A percentile compares a stretch with the other conserved stretches of the same genome.
Conservation (phyloP, 306 rosid genomes). For the Astragalus glycyphyllos region DNA sequence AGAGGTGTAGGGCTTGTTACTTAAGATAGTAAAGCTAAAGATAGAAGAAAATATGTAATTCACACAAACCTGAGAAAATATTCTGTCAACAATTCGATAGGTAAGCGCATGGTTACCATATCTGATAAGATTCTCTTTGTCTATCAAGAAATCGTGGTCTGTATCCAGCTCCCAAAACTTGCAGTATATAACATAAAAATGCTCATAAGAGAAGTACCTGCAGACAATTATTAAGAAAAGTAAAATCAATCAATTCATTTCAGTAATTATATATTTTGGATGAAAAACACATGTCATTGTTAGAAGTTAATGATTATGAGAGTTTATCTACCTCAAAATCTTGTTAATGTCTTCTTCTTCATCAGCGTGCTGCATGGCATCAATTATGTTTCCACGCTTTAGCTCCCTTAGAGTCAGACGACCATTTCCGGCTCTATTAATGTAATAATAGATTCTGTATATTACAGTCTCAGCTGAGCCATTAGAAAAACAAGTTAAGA, state of each 20-base stretch:
- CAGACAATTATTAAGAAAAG: constrained; percentile 34
- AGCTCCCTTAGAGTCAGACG: constrained; percentile 89
- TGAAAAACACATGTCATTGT: background rate
- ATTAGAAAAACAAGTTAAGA: constrained; percentile 53
- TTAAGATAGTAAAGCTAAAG: constrained; percentile 20
- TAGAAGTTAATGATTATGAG: constrained; percentile 22
- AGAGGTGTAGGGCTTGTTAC: constrained; percentile 1
- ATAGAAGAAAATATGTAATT: constrained; percentile 36
- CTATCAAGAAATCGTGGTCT: constrained; percentile 97
- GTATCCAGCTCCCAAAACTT: constrained; percentile 99
- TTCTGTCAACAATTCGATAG: constrained; percentile 97
- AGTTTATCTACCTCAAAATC: constrained; percentile 80
- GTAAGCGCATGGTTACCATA: constrained; percentile 99
- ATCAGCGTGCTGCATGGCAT: constrained; percentile 97
- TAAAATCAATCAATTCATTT: constrained; percentile 9
- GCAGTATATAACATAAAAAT: constrained; percentile 99
- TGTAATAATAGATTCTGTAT: constrained; percentile 95
- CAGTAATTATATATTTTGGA: background rate
- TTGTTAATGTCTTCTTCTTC: constrained; percentile 99
- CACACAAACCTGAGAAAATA: constrained; percentile 96
- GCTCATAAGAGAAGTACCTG: constrained; percentile 99
- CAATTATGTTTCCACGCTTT: constrained; percentile 90
- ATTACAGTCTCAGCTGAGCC: constrained; percentile 97
- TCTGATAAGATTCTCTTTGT: constrained; percentile 98
- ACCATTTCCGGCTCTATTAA: constrained; percentile 93